Percentiles rank a stretch among this genome's conserved stretches.
Evolutionary conservation across 2,329 filamentous ascomycete species (phyloP).

Genomic region (Emmonsia crescens): DNA sequence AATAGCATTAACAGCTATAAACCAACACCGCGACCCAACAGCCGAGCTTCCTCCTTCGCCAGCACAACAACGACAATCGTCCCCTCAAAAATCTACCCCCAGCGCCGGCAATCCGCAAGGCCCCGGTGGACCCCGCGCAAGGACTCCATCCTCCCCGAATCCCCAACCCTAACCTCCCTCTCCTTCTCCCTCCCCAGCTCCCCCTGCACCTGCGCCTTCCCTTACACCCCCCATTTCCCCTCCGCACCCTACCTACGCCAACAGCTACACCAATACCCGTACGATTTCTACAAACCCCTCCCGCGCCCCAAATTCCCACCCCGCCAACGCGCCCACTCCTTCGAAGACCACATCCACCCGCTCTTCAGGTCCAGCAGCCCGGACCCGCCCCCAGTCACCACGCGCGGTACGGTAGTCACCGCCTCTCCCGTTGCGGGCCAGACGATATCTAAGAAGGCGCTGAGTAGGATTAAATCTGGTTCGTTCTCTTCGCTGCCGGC

Average conservation of each 20-base stretch:
- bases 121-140: neutral
- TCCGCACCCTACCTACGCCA: neutral
- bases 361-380: conserved; percentile 5
- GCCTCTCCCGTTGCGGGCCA: neutral
- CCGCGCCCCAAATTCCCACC: neutral
- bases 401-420: neutral
- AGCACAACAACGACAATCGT: neutral
- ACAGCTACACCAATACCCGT: neutral
- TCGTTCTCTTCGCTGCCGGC: neutral
- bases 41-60: neutral
- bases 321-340: neutral
- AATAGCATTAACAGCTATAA: neutral
- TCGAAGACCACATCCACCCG: conserved; percentile 6
- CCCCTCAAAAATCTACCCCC: neutral
- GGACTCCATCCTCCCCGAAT: conserved; percentile 2
- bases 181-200: neutral
- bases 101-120: neutral
- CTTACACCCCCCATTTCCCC: neutral
- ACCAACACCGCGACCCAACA: neutral
- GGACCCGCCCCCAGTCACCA: neutral
- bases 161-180: neutral
- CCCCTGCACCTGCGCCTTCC: neutral
- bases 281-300: neutral
- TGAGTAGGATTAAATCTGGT: neutral
- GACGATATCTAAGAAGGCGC: neutral